Base-by-base conservation (phyloP, 305 asterid genomes). In the Solanum hybrid region DNA sequence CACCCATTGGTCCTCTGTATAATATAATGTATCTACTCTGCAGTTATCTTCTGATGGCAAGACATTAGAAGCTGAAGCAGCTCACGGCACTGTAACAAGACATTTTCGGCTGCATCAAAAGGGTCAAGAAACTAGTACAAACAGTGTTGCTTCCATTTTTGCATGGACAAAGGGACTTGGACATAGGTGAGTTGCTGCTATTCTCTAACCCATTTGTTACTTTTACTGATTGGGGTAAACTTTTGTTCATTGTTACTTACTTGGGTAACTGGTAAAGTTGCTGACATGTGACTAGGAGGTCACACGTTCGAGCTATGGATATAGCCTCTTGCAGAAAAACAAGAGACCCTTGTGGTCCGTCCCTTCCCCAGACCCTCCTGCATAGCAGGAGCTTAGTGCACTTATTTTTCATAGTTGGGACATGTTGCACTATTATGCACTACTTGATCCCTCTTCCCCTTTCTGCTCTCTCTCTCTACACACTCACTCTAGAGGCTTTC, bases 81-180 rank as follows among this genome's bases (percentile, higher is more conserved):
- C 99, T 92, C 99, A 97, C 92, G 99, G 99, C 88, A 97, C 99
- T 74, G 99, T 96, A 42, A 95, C 97, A 80, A 98, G 98, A 69
- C 99, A 97, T 93, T 97, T 95, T 90, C 93, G 99, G 90, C 93
- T 92, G 93, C 96, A 97, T 87, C 96, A 97, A 80, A 97, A 95
- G 94, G 99, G 98, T 73, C 97, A 95, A 92, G 98, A 97, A 94
- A 97, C 99, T 89, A 95, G 98, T 93, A 97, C 98, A 87, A 97
- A 97, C 84, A 97, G 98, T 88, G 95, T 97, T 82, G 98, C 99
- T 86, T 97, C 99, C 74, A 97, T 97, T 90, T 97, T 97, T 94
- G 99, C 99, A 82, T 97, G 99, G 99, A 92, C 98, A 67, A 93
- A 96, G 91, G 99, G 99, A 87, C 94, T 97, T 85, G 97, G 92